Conservation (phyloP, 805 yeast genomes). For the Yarrowia hollandica region DNA sequence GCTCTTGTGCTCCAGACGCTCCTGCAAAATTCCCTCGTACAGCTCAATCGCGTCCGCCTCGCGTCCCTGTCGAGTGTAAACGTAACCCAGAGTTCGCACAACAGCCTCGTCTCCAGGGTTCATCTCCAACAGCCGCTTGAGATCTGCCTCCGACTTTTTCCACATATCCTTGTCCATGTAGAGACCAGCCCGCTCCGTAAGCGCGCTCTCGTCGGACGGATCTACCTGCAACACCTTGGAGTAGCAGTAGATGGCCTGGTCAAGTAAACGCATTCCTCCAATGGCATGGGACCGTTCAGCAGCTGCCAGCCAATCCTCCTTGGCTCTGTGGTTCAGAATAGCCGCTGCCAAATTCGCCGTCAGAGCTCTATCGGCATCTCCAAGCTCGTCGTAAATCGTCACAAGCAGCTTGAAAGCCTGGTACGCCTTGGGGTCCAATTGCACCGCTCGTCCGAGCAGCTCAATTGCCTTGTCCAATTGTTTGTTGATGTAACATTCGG, state of each 20-base stretch:
- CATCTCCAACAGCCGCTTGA: conserved; percentile 34
- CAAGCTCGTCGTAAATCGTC: conserved; percentile 52
- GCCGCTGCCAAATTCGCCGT: conserved; percentile 53
- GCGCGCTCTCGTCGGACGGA: conserved; percentile 71
- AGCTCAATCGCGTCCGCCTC: conserved; percentile 72
- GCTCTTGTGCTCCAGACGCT: conserved; percentile 33
- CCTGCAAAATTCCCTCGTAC: conserved; percentile 61
- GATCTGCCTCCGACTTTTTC: conserved; percentile 36
- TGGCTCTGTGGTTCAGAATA: conserved; percentile 71
- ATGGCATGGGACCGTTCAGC: conserved; percentile 78
- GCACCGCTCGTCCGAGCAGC: conserved; percentile 40
- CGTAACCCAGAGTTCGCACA: conserved; percentile 35
- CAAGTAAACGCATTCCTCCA: conserved; percentile 49
- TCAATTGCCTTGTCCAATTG: conserved; percentile 42
- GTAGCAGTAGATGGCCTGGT: conserved; percentile 62
- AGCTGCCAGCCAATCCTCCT: conserved; percentile 80
- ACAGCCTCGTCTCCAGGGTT: conserved; percentile 28
- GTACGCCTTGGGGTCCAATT: conserved; percentile 37
- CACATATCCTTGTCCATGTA: conserved; percentile 37
- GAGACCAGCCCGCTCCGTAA: conserved; percentile 65
- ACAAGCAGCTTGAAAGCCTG: conserved; percentile 40
- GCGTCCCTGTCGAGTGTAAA: conserved; percentile 53
- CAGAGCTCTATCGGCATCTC: conserved; percentile 42
- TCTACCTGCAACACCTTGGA: conserved; percentile 83
- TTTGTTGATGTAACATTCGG: conserved; percentile 71